Evolutionary conservation across 768 basidiomycete species (phyloP).

Genomic region (Macrocybe gigantea): DNA sequence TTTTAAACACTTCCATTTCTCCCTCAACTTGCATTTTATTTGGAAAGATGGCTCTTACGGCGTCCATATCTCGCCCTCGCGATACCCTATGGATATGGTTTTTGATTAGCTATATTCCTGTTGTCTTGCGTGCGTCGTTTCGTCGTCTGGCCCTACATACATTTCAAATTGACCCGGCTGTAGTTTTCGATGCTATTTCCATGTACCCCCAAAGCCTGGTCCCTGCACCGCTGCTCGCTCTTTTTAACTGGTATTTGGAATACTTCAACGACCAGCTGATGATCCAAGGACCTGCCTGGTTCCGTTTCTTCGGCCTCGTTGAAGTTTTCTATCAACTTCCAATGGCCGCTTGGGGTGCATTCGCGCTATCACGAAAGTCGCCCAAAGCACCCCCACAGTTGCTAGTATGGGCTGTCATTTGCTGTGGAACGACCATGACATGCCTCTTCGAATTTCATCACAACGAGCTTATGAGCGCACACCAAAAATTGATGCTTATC

Average conservation of each 20-base stretch:
- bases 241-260: slow-evolving; percentile 12
- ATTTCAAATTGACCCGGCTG: neutral
- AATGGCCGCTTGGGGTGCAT: slow-evolving; percentile 13
- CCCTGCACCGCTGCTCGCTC: slow-evolving; percentile 10
- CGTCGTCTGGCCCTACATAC: neutral
- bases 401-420: slow-evolving; percentile 13
- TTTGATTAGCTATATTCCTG: neutral
- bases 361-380: slow-evolving; percentile 13
- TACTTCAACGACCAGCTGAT: slow-evolving; percentile 18
- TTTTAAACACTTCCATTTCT: too few relatives aligned
- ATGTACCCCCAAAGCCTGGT: slow-evolving; percentile 13
- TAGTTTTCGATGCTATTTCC: slow-evolving; percentile 15
- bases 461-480: slow-evolving; percentile 13
- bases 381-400: slow-evolving; percentile 13
- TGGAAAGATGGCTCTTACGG: neutral
- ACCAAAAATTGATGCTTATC: slow-evolving; percentile 10
- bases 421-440: slow-evolving; percentile 13
- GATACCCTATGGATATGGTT: neutral
- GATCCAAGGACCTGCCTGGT: slow-evolving; percentile 15
- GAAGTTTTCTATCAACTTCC: slow-evolving; percentile 16
- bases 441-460: slow-evolving; percentile 17
- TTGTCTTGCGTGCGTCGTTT: neutral
- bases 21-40: too few relatives aligned
- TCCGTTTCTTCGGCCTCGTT: slow-evolving; percentile 14
- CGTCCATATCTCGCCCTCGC: neutral